Conservation (phyloP, 495 filamentous ascomycete species). For the Rhypophila decipiens region DNA sequence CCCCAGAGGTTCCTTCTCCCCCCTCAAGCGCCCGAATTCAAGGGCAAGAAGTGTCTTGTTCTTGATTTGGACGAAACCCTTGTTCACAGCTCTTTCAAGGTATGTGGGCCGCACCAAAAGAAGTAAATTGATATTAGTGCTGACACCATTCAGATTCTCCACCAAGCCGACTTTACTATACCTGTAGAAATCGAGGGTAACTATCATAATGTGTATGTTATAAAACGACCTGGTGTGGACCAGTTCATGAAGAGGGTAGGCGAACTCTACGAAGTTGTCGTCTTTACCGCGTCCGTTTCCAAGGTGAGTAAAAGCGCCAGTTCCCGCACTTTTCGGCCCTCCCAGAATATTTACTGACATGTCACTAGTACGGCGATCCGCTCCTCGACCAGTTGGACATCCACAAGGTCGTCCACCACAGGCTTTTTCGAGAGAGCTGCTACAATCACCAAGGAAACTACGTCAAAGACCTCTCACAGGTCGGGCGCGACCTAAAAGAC, state of each 20-base stretch:
- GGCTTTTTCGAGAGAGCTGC: constrained; percentile 95
- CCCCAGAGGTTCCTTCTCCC: constrained; percentile 69
- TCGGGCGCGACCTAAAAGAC: constrained; percentile 91
- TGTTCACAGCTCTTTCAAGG: constrained; percentile 99
- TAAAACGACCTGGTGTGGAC: constrained; percentile 95
- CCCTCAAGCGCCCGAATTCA: constrained; percentile 66
- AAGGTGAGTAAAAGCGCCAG: constrained; percentile 56
- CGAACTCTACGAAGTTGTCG: constrained; percentile 96
- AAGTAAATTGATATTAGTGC: neutral
- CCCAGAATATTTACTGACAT: constrained; percentile 8
- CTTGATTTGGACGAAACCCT: constrained; percentile 97
- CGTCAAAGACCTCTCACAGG: constrained; percentile 96
- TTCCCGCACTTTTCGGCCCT: neutral
- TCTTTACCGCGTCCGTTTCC: constrained; percentile 97
- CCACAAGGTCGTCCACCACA: constrained; percentile 91
- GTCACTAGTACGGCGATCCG: constrained; percentile 82
- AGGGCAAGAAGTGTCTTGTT: constrained; percentile 88
- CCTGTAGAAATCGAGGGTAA: constrained; percentile 98
- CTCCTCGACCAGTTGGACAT: constrained; percentile 96
- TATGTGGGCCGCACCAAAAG: constrained; percentile 27
- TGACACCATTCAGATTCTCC: constrained; percentile 63
- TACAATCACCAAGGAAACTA: constrained; percentile 99
- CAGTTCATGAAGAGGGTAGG: constrained; percentile 98
- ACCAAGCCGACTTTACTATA: constrained; percentile 98
- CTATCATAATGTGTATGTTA: constrained; percentile 99